A percentile compares a stretch with the other conserved stretches of the same genome.
Conservation (phyloP, 208 protist species). For the Zelonia costaricensis region DNA sequence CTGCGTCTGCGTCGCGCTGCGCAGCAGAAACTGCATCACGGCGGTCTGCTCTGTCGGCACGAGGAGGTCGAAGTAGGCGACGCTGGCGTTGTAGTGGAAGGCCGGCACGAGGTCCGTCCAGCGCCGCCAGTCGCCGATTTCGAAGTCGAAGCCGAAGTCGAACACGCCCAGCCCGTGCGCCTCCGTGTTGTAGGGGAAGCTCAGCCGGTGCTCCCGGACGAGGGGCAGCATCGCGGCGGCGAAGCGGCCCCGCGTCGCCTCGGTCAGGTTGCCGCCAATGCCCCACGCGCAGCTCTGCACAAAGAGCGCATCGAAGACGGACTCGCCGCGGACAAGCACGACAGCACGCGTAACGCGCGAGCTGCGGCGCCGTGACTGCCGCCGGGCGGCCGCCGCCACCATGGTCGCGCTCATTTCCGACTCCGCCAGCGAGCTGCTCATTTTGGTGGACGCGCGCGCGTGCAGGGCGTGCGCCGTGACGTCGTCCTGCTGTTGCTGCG, state of each 20-base stretch:
- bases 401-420: not conserved
- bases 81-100: conserved; percentile 88
- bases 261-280: conserved; percentile 93
- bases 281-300: conserved; percentile 96
- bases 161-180: conserved; percentile 73
- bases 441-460: not conserved
- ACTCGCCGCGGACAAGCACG: conserved; percentile 51
- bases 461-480: not conserved
- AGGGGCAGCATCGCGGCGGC: conserved; percentile 65
- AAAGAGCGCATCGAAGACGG: conserved; percentile 88
- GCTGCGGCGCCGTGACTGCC: conserved; percentile 48
- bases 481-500: conserved; percentile 23
- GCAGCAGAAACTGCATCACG: conserved; percentile 76
- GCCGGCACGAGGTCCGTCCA: conserved; percentile 89
- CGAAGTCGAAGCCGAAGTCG: conserved; percentile 92
- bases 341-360: conserved; percentile 41
- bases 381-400: conserved; percentile 16
- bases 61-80: conserved; percentile 94
- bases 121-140: conserved; percentile 61
- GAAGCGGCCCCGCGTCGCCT: conserved; percentile 81
- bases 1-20: conserved; percentile 50
- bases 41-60: conserved; percentile 95
- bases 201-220: conserved; percentile 63
- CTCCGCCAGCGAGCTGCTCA: not conserved
- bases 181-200: conserved; percentile 45